A percentile compares a stretch with the other conserved stretches of the same genome.
Evolutionary conservation across 2,329 filamentous ascomycete genomes (phyloP).

Genomic region (Aspergillus quadrilineatus): DNA sequence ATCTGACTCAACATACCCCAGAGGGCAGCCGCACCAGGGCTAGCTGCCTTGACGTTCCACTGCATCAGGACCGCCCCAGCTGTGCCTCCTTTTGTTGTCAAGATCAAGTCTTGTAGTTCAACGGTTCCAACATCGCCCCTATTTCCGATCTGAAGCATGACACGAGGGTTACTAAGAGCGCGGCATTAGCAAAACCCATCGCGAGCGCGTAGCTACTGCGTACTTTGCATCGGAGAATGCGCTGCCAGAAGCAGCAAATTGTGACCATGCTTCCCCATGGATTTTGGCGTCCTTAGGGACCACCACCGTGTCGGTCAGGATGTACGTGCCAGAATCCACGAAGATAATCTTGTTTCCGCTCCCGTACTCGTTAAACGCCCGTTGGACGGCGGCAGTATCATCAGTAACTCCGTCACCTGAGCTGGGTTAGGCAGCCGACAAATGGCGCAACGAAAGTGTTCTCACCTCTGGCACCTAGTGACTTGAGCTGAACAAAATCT

Average conservation of each 20-base stretch:
- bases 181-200: neutral
- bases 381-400: slow-evolving; percentile 10
- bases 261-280: slow-evolving; percentile 53
- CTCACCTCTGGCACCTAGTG: slow-evolving; percentile 4
- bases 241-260: slow-evolving; percentile 48
- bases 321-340: slow-evolving; percentile 55
- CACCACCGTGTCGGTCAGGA: slow-evolving; percentile 45
- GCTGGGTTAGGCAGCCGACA: neutral
- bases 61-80: slow-evolving; percentile 38
- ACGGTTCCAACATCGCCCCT: slow-evolving; percentile 48
- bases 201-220: neutral
- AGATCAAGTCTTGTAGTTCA: slow-evolving; percentile 43
- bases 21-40: slow-evolving; percentile 1
- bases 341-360: slow-evolving; percentile 51
- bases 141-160: slow-evolving; percentile 54
- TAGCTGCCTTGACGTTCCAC: slow-evolving; percentile 32
- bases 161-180: slow-evolving; percentile 38
- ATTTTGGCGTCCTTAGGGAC: slow-evolving; percentile 51
- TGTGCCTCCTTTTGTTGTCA: slow-evolving; percentile 32
- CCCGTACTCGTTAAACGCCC: slow-evolving; percentile 16
- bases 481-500: slow-evolving; percentile 10
- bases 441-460: neutral
- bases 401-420: slow-evolving; percentile 9
- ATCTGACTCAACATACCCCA: neutral
- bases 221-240: slow-evolving; percentile 41